phyloP scores from a whole-genome alignment of 495 filamentous ascomycete genomes.

The Aeminium ludgeri region DNA sequence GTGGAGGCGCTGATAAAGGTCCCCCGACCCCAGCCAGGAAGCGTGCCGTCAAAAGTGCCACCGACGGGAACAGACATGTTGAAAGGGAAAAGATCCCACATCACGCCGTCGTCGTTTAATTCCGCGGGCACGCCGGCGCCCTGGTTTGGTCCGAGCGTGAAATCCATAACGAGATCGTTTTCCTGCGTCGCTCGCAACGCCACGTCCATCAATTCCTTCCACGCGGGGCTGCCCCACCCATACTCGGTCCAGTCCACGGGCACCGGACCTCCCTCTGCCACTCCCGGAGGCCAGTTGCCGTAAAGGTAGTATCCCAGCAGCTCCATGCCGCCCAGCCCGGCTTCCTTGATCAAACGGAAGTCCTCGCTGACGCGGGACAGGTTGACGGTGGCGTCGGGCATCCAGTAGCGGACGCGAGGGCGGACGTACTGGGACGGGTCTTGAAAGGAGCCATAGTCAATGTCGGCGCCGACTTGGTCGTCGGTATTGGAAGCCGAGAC shows the following conservation, averaged over 20 bases:
- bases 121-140: conserved; percentile 33
- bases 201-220: conserved; percentile 24
- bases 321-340: conserved; percentile 31
- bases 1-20: conserved; percentile 23
- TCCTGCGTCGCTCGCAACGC: conserved; percentile 26
- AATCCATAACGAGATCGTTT: conserved; percentile 30
- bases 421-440: conserved; percentile 8
- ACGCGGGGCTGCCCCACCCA: conserved; percentile 33
- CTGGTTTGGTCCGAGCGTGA: conserved; percentile 33
- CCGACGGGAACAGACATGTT: conserved; percentile 17
- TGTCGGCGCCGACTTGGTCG: conserved; percentile 5
- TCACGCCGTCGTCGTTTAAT: conserved; percentile 20
- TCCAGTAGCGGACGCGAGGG: conserved; percentile 13
- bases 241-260: conserved; percentile 29
- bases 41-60: conserved; percentile 20
- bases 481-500: no score
- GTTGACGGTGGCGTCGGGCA: conserved; percentile 31
- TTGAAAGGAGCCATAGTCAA: conserved; percentile 10
- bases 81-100: conserved; percentile 26
- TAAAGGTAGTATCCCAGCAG: conserved; percentile 30
- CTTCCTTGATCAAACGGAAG: conserved; percentile 21
- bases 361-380: conserved; percentile 19
- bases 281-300: conserved; percentile 11
- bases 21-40: conserved; percentile 29
- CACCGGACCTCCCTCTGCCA: no score